Evolutionary conservation across 2,329 filamentous ascomycete genomes (phyloP), one percentile per base, ranked within the genome.

Genomic region (Fusarium protoensiforme): DNA sequence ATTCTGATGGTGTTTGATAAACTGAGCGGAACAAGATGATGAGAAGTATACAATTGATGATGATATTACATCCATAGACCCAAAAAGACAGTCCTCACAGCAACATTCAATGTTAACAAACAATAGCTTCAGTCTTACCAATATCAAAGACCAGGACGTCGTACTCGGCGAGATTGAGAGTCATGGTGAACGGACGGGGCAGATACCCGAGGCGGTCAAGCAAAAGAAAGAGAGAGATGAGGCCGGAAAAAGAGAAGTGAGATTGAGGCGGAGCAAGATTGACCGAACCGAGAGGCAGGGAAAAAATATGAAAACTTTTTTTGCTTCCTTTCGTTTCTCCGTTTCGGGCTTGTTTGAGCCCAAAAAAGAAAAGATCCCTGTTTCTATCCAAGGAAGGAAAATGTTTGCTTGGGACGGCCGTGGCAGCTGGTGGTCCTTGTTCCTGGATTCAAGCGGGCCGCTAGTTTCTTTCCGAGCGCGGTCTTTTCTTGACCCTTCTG

Each of bases 81-180:
- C 62, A 63, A 63, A 56, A 61, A 20, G 4, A 56, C 27, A 54
- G 56, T 54, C 63, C 43, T 39, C 24, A 29, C 33, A 46, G 62
- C 29, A 53, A 33, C 48, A 53, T 39, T 61, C 35, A 65, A 22
- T 60, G 29, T 46, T 35, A 51, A 64, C 38, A 61, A 43, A 64
- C 41, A 64, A 43, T 29, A 68, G 61, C 2, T 53, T 75, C 35
- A 66, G 41, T 75, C 77, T 78, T 81, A 83, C 81, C 81, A 72
- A 83, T 83, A 53, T 83, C 81, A 56, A 83, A 82, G 31, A 83
- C 69, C 33, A 83, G 65, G 27, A 82, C 75, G 59, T 82, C 78
- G 62, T 77, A 79, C 36, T 78, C 72, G 53, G 72, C 75, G 46
- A 82, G 77, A 59, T 74, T 78, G 64, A 72, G 69, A 53, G 74